These are phyloP conservation scores for Salix viminalis DNA, from an alignment of 345 rosid genomes.

Conservation along the genomic window DNA sequence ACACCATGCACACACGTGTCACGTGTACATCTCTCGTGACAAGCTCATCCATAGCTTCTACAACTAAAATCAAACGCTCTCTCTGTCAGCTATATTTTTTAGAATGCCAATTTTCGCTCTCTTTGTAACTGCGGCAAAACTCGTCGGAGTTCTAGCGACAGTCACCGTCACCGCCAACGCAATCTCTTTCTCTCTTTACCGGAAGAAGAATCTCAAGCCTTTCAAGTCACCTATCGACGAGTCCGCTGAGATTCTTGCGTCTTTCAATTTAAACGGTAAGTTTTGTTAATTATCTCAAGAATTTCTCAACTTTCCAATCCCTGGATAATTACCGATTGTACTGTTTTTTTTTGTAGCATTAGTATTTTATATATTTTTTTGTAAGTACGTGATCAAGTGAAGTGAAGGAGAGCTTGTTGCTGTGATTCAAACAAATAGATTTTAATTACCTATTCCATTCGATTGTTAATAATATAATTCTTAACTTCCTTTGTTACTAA, in stretches of 20 bases:
- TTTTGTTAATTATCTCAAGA: not conserved
- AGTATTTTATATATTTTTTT: too few relatives aligned
- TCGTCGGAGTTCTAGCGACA: slow-evolving; percentile 62
- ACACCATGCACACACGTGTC: not conserved
- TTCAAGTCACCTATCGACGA: slow-evolving; percentile 74
- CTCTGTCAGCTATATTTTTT: not conserved
- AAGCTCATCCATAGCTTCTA: too few relatives aligned
- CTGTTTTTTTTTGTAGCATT: not conserved
- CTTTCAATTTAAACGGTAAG: slow-evolving; percentile 49
- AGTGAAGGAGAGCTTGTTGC: not conserved
- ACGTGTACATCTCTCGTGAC: not conserved
- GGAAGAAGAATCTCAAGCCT: slow-evolving; percentile 45
- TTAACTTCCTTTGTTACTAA: not conserved
- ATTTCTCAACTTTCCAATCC: not conserved
- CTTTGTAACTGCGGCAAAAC: slow-evolving; percentile 51
- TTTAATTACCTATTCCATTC: not conserved
- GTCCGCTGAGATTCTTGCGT: slow-evolving; percentile 65
- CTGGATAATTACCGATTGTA: not conserved
- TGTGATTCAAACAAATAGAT: not conserved
- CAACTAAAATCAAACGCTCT: not conserved
- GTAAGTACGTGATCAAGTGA: not conserved
- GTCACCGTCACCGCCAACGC: slow-evolving; percentile 74
- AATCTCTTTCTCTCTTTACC: slow-evolving; percentile 64
- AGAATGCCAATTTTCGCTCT: slow-evolving; percentile 43
- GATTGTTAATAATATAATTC: not conserved